These are phyloP conservation scores for Ceratobasidium sp. DNA, from an alignment of 1,284 basidiomycete species.

Conservation along the genomic window DNA sequence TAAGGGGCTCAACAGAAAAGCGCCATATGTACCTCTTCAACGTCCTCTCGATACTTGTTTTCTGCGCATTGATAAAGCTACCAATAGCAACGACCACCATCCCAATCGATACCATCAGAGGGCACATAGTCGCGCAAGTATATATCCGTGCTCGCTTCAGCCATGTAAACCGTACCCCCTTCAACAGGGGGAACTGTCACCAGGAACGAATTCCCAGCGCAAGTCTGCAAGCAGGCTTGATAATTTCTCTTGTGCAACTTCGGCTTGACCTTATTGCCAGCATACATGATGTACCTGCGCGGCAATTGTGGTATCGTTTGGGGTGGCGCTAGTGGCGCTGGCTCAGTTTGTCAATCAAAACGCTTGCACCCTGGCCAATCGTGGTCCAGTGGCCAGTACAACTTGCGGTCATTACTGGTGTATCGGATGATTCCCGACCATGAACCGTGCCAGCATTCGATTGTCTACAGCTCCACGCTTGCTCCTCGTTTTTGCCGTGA, in stretches of 20 bases:
- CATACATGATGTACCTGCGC: constrained; percentile 99
- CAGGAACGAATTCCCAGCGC: constrained; percentile 96
- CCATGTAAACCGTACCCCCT: constrained; percentile 99
- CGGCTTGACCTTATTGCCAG: constrained; percentile 91
- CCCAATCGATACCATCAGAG: constrained; percentile 95
- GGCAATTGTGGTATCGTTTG: constrained; percentile 96
- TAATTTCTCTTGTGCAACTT: constrained; percentile 95
- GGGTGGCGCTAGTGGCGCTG: neutral
- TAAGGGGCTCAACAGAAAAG: neutral
- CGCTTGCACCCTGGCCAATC: constrained; percentile 90
- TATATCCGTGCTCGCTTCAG: constrained; percentile 99
- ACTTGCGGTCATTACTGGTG: constrained; percentile 91
- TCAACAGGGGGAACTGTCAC: constrained; percentile 97
- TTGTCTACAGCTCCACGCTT: constrained; percentile 83
- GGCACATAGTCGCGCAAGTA: constrained; percentile 96
- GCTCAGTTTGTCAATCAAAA: neutral
- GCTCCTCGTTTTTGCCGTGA: neutral
- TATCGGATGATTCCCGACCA: constrained; percentile 95
- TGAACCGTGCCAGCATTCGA: constrained; percentile 89
- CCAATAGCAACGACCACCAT: constrained; percentile 94
- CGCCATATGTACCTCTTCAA: constrained; percentile 84
- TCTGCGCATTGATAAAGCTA: constrained; percentile 96
- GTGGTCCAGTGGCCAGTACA: constrained; percentile 67
- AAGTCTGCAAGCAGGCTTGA: constrained; percentile 96
- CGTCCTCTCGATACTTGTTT: constrained; percentile 98